Percentiles rank a stretch among this genome's conserved stretches.
Conservation (phyloP, 805 yeast genomes). For the Saccharomyces paradoxus region DNA sequence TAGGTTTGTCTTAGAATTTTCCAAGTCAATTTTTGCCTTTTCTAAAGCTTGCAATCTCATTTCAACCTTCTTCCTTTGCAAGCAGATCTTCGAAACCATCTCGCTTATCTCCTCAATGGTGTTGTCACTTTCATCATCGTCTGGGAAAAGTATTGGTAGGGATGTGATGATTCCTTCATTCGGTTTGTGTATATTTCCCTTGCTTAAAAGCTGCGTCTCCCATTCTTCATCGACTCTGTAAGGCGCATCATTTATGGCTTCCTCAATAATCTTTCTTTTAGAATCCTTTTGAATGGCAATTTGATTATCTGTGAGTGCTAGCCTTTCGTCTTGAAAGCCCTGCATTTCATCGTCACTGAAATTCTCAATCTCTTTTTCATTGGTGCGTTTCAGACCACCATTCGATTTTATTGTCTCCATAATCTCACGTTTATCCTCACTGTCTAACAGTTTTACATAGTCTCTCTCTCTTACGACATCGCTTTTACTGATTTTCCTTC, state of each 20-base stretch:
- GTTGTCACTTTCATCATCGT: slow-evolving; percentile 1
- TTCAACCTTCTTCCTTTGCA: slow-evolving; percentile 6
- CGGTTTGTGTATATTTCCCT: slow-evolving; percentile 1
- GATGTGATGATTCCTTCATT: neutral
- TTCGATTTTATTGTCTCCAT: slow-evolving; percentile 14
- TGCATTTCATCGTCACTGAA: slow-evolving; percentile 7
- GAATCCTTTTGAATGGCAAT: slow-evolving; percentile 2
- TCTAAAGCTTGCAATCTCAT: slow-evolving; percentile 5
- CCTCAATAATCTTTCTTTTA: slow-evolving; percentile 14
- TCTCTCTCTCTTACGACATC: slow-evolving; percentile 14
- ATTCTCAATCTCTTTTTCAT: slow-evolving; percentile 7
- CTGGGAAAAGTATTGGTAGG: slow-evolving; percentile 7
- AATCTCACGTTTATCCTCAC: slow-evolving; percentile 23
- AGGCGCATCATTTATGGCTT: slow-evolving; percentile 11
- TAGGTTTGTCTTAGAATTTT: neutral
- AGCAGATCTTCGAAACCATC: slow-evolving; percentile 2
- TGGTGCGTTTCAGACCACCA: slow-evolving; percentile 7
- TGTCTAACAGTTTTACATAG: slow-evolving; percentile 20
- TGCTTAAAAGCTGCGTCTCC: slow-evolving; percentile 14
- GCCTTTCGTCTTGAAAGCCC: slow-evolving; percentile 21
- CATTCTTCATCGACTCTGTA: slow-evolving; percentile 8
- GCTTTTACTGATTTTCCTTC: neutral
- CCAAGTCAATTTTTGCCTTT: slow-evolving; percentile 2
- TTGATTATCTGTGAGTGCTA: slow-evolving; percentile 20
- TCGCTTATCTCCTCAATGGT: neutral